Evolutionary conservation across 164 flowering plant species (phyloP).

Genomic region (Tetracentron sinense): DNA sequence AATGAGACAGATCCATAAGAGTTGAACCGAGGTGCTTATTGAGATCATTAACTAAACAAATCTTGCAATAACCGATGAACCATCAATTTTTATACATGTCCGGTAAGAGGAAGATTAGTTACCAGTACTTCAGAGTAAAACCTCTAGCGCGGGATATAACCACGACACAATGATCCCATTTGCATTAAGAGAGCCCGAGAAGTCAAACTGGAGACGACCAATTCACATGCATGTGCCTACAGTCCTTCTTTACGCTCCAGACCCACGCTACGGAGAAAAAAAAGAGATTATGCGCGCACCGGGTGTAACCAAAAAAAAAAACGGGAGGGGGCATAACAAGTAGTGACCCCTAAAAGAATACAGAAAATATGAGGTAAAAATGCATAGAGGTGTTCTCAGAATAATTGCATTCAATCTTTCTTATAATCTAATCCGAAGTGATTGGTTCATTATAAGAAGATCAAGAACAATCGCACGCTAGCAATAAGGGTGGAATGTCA

Average conservation of each 20-base stretch:
- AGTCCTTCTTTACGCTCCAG: conserved; percentile 96
- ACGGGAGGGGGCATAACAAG: too few relatives aligned
- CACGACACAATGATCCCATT: conserved; percentile 61
- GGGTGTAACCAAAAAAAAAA: too few relatives aligned
- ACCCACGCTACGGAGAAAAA: conserved; percentile 76
- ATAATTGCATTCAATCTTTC: too few relatives aligned
- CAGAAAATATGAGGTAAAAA: too few relatives aligned
- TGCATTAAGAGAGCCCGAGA: conserved; percentile 79
- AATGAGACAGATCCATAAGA: neutral
- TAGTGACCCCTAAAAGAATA: too few relatives aligned
- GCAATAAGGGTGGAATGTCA: too few relatives aligned
- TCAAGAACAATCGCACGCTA: too few relatives aligned
- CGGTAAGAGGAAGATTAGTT: conserved; percentile 18
- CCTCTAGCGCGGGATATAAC: conserved; percentile 80
- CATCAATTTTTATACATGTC: neutral
- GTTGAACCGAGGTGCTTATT: neutral
- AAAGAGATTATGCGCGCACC: conserved; percentile 85
- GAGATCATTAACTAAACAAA: too few relatives aligned
- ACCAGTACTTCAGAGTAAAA: conserved; percentile 88
- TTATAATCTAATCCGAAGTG: too few relatives aligned
- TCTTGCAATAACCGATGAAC: neutral
- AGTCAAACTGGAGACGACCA: conserved; percentile 81
- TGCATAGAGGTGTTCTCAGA: too few relatives aligned
- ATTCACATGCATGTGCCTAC: conserved; percentile 94
- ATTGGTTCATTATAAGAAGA: too few relatives aligned